Evolutionary conservation across 2,329 filamentous ascomycete genomes (phyloP).

Genomic region (Tolypocladium tropicale): DNA sequence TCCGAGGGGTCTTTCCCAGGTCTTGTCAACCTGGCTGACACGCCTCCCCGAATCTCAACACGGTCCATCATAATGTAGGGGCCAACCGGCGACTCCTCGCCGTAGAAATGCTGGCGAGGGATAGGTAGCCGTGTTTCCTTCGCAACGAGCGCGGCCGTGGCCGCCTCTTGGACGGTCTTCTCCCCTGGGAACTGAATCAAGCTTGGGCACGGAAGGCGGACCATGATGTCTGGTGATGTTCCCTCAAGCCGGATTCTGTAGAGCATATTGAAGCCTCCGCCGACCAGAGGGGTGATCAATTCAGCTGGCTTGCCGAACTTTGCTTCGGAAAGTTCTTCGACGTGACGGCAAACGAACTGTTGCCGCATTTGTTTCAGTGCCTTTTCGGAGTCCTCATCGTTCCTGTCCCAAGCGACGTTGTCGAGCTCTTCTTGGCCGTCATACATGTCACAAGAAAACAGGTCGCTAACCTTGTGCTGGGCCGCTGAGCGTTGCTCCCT

Average conservation of each 20-base stretch:
- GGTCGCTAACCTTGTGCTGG: no score
- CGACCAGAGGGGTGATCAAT: slow-evolving; percentile 11
- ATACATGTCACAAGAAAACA: no score
- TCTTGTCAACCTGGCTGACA: no score
- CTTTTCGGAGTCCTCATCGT: slow-evolving; percentile 15
- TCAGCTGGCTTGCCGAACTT: slow-evolving; percentile 8
- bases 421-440: slow-evolving; percentile 4
- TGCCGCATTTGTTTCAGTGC: slow-evolving; percentile 12
- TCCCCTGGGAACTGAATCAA: slow-evolving; percentile 11
- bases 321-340: slow-evolving; percentile 10
- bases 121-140: no score
- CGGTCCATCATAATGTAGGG: slow-evolving; percentile 13
- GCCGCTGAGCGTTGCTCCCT: no score
- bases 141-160: slow-evolving; percentile 10
- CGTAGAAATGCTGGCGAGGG: no score
- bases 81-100: slow-evolving; percentile 10
- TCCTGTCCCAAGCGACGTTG: slow-evolving; percentile 18
- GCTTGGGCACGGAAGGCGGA: slow-evolving; percentile 13
- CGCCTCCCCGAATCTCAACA: slow-evolving; percentile 7
- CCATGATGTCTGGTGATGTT: no score
- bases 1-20: no score
- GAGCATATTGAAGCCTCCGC: slow-evolving; percentile 17
- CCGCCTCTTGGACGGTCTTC: slow-evolving; percentile 12
- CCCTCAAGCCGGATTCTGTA: no score
- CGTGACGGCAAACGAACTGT: slow-evolving; percentile 8